Base-by-base conservation (phyloP, 352 stramenopile genomes). In the Globisporangium sylvaticum region DNA sequence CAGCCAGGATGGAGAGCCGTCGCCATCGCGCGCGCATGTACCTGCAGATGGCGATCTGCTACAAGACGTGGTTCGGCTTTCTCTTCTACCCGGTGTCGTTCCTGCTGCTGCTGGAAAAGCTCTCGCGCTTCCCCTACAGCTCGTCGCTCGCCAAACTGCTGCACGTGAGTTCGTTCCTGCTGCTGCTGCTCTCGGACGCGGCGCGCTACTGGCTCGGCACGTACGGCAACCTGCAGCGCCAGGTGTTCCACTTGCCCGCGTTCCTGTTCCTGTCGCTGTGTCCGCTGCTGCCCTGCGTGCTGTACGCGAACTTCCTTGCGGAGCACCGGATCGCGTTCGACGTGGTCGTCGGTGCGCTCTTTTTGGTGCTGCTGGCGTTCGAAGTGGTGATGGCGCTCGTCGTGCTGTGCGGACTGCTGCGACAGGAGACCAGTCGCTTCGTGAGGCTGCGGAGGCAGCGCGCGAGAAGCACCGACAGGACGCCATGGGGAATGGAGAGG, bases 181-280 rank as follows among this genome's bases (percentile, higher is more conserved):
- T 88, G 46, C 56, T 90, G 27, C 65, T 87, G 1, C 37, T 71
- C 2, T 69, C 83, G 39, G 83, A 90, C 50, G 65, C 72, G 0
- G 72, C 70, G 42, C 83, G 83, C 20, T 89, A 87, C 65, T 87
- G 78, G 56, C 71, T 92, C 54, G 81, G 81, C 6, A 84, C 77
- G 25, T 68, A 73, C 46, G 83, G 83, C 25, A 90, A 89, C 46
- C 68, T 90, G 55, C 76, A 73, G 32, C 67, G 69, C 18, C 79
- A 89, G 29, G 83, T 91, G 57, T 88, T 89, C 58, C 77, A 84
- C 14, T 69, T 91, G 57, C 85, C 81, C 15, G 81, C 78, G 24
- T 91, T 90, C 56, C 73, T 90, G 62, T 88, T 92, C 62, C 65
- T 92, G 50, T 84, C 83, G 20, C 64, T 83, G 37, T 92, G 84